phyloP scores from a whole-genome alignment of 768 basidiomycete species.

The Termitomyces sp. region DNA sequence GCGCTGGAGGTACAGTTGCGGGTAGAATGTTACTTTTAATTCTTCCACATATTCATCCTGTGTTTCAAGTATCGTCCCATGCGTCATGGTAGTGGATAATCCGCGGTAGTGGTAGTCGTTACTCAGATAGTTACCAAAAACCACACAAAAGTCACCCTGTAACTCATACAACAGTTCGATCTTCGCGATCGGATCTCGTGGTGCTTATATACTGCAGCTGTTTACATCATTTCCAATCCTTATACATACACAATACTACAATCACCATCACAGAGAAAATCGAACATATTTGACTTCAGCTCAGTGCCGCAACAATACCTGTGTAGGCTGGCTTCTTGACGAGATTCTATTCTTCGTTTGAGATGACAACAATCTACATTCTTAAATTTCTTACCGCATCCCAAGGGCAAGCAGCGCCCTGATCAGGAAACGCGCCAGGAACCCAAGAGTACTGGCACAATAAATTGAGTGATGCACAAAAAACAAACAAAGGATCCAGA shows the following conservation, averaged over 20 bases:
- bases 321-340: conserved; percentile 39
- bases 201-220: too few relatives aligned
- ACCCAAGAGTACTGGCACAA: conserved; percentile 32
- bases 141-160: too few relatives aligned
- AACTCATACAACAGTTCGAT: background rate
- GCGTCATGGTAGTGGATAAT: conserved; percentile 1
- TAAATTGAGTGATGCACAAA: background rate
- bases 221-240: background rate
- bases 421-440: conserved; percentile 28
- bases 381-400: conserved; percentile 21
- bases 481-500: background rate
- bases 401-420: conserved; percentile 34
- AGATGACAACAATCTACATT: background rate
- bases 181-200: background rate
- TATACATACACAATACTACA: background rate
- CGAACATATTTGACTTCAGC: background rate
- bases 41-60: conserved; percentile 21
- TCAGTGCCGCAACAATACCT: conserved; percentile 31
- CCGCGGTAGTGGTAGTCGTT: background rate
- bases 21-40: conserved; percentile 58
- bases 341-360: conserved; percentile 24
- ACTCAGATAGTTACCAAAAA: background rate
- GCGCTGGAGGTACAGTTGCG: conserved; percentile 62
- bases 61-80: conserved; percentile 2
- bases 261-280: background rate